These are phyloP conservation scores for Allantophomopsis lycopodina DNA, from an alignment of 2,329 filamentous ascomycete genomes.

Conservation along the genomic window DNA sequence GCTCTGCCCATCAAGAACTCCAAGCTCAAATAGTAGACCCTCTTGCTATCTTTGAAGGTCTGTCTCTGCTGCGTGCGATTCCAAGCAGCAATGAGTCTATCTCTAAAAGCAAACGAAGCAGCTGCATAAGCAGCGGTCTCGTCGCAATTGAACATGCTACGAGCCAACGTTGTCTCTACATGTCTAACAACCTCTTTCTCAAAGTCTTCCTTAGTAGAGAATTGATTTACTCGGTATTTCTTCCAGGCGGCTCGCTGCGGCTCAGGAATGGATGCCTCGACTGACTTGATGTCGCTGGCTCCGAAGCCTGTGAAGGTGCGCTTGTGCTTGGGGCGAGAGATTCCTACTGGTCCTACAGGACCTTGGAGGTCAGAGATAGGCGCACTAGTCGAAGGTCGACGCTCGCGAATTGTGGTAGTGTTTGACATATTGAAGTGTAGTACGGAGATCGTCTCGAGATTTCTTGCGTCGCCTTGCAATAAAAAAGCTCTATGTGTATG, in stretches of 20 bases:
- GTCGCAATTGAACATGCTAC: conserved; percentile 97
- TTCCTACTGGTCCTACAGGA: conserved; percentile 73
- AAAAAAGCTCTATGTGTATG: too few species aligned
- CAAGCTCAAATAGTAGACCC: conserved; percentile 92
- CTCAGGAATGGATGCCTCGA: conserved; percentile 89
- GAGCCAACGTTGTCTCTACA: conserved; percentile 90
- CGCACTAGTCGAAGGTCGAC: conserved; percentile 67
- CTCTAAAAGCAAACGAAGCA: conserved; percentile 81
- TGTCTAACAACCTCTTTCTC: conserved; percentile 80
- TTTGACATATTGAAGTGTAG: conserved; percentile 7
- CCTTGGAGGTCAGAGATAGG: conserved; percentile 80
- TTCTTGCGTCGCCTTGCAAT: background rate
- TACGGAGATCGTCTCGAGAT: background rate
- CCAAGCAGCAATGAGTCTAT: conserved; percentile 89
- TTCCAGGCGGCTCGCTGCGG: conserved; percentile 72
- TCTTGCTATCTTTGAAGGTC: conserved; percentile 80
- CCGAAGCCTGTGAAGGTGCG: conserved; percentile 93
- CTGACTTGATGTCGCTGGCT: conserved; percentile 78
- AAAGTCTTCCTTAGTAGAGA: conserved; percentile 72
- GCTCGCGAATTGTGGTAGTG: conserved; percentile 38
- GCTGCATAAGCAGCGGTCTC: conserved; percentile 86
- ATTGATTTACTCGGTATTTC: conserved; percentile 48
- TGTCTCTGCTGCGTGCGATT: conserved; percentile 97
- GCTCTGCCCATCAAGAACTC: conserved; percentile 97
- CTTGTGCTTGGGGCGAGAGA: conserved; percentile 86